These are phyloP conservation scores for Pulveroboletus sp. DNA, from an alignment of 768 basidiomycete species.

Conservation along the genomic window DNA sequence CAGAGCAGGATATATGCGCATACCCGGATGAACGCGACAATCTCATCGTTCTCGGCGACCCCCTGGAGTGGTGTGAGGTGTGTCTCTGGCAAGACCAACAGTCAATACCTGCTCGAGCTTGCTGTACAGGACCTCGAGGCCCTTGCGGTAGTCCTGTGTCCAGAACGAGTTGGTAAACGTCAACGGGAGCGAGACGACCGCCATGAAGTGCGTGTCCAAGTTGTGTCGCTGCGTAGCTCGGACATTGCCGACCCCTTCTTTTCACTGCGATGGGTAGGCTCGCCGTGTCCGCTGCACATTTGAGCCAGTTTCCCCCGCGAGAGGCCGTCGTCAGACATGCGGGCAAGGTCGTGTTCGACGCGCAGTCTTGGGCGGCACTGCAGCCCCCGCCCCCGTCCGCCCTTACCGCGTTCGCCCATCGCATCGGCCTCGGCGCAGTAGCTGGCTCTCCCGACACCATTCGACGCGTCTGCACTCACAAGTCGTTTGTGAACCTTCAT, in stretches of 20 bases:
- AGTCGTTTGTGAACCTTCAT: constrained; percentile 59
- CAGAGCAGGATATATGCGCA: constrained; percentile 19
- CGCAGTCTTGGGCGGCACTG: constrained; percentile 65
- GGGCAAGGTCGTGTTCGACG: constrained; percentile 49
- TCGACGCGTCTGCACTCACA: constrained; percentile 78
- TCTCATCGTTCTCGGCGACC: constrained; percentile 77
- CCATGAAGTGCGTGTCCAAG: constrained; percentile 49
- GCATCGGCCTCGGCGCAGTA: constrained; percentile 68
- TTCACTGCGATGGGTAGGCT: too few relatives aligned
- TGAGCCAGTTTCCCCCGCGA: constrained; percentile 61
- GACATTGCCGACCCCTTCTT: constrained; percentile 31
- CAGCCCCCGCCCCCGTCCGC: constrained; percentile 73
- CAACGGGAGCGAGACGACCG: constrained; percentile 85
- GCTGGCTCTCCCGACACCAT: constrained; percentile 51
- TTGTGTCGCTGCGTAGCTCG: constrained; percentile 10
- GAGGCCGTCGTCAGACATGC: constrained; percentile 41
- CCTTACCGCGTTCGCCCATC: constrained; percentile 71
- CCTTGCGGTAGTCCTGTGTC: constrained; percentile 86
- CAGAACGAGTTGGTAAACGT: constrained; percentile 92
- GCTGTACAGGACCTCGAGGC: constrained; percentile 72
- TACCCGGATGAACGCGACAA: constrained; percentile 80
- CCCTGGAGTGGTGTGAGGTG: constrained; percentile 49
- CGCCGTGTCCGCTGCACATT: constrained; percentile 54
- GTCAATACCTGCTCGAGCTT: constrained; percentile 73
- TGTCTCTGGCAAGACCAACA: not conserved